These are phyloP conservation scores for Penicillium angulare DNA, from an alignment of 495 filamentous ascomycete genomes.

Conservation along the genomic window DNA sequence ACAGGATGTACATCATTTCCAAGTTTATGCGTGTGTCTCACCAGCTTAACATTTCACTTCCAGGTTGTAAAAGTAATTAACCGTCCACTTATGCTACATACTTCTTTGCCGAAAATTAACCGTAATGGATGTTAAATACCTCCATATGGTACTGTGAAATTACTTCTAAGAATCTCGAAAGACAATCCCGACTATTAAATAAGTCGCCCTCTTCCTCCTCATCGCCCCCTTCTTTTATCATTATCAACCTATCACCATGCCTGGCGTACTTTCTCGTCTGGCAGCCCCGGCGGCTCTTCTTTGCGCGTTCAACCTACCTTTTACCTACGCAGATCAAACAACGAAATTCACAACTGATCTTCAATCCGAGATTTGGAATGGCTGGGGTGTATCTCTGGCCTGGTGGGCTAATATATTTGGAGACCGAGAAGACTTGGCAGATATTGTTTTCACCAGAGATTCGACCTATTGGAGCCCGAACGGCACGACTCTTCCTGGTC, in stretches of 20 bases:
- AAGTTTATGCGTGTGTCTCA: background rate
- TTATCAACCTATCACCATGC: background rate
- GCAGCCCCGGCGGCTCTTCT: background rate
- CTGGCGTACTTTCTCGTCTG: background rate
- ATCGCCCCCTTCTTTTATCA: no score
- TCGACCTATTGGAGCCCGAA: slow-evolving; percentile 9
- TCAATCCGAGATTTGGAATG: slow-evolving; percentile 7
- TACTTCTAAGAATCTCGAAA: no score
- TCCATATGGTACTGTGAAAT: no score
- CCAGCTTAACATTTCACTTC: background rate
- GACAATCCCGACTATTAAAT: no score
- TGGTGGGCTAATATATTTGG: slow-evolving; percentile 17
- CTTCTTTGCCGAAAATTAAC: no score
- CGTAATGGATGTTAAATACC: background rate
- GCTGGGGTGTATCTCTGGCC: slow-evolving; percentile 14
- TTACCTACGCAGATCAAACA: background rate
- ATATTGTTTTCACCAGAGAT: slow-evolving; percentile 9
- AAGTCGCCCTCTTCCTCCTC: no score
- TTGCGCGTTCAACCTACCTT: background rate
- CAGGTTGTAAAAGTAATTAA: background rate
- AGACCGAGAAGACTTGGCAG: slow-evolving; percentile 9
- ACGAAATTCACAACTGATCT: slow-evolving; percentile 6
- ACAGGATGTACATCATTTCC: background rate
- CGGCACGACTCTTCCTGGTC: slow-evolving; percentile 1
- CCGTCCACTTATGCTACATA: background rate